phyloP scores from a whole-genome alignment of 805 yeast species.

The Metschnikowia dekortorum region DNA sequence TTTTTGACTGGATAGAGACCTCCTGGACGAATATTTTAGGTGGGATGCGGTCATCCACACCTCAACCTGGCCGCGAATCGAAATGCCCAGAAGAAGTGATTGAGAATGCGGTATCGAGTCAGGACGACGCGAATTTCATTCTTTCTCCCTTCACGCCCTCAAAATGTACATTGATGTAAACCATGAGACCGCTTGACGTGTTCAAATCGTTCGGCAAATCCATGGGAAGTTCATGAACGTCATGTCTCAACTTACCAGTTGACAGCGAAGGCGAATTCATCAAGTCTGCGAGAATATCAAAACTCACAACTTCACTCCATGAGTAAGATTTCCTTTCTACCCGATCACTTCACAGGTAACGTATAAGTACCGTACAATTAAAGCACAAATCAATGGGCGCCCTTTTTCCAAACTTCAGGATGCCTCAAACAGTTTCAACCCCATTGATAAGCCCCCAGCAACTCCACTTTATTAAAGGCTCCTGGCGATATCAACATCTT shows the following conservation, averaged over 20 bases:
- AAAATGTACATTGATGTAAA: constrained; percentile 60
- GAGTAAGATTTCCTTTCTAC: constrained; percentile 54
- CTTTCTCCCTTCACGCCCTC: constrained; percentile 59
- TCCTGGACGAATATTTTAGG: constrained; percentile 27
- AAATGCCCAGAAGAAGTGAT: constrained; percentile 4
- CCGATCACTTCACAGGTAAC: constrained; percentile 61
- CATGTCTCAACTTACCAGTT: constrained; percentile 52
- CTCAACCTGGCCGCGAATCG: constrained; percentile 5
- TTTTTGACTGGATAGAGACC: neutral
- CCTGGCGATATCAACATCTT: constrained; percentile 6
- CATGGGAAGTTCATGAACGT: constrained; percentile 41
- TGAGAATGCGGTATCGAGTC: neutral
- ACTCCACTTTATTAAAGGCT: neutral
- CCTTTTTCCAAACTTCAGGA: constrained; percentile 7
- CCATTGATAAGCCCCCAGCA: constrained; percentile 1
- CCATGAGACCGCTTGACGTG: constrained; percentile 37
- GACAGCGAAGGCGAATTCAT: constrained; percentile 57
- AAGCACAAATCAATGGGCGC: constrained; percentile 42
- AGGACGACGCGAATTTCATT: constrained; percentile 33
- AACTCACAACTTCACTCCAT: constrained; percentile 55
- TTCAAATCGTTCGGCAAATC: constrained; percentile 28
- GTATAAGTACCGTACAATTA: constrained; percentile 51
- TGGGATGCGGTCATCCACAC: constrained; percentile 15
- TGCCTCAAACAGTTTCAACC: constrained; percentile 40
- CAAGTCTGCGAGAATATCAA: constrained; percentile 48